Percentiles rank a stretch among this genome's conserved stretches.
phyloP scores from a whole-genome alignment of 768 basidiomycete species.

The Chalciporus pseudorubinellus region DNA sequence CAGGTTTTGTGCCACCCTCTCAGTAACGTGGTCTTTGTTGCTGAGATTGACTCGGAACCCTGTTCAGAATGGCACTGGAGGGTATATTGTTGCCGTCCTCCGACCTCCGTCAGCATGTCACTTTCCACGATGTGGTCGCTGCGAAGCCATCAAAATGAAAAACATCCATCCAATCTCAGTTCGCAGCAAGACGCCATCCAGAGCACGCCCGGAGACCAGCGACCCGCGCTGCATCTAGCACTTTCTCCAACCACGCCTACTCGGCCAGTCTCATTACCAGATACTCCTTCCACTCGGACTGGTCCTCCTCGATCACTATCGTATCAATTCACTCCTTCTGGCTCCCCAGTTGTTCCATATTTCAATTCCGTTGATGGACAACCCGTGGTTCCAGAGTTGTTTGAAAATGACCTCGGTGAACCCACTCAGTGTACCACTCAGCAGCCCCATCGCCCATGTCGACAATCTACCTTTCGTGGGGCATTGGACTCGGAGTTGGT shows the following conservation, averaged over 20 bases:
- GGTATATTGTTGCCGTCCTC: neutral
- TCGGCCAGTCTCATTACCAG: slow-evolving; percentile 14
- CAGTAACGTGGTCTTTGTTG: neutral
- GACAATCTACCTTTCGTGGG: slow-evolving; percentile 56
- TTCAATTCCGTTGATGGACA: slow-evolving; percentile 26
- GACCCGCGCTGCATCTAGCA: slow-evolving; percentile 18
- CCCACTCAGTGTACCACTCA: slow-evolving; percentile 33
- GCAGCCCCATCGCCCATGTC: slow-evolving; percentile 15
- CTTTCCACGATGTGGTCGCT: slow-evolving; percentile 12
- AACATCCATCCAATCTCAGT: neutral
- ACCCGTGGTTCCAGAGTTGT: slow-evolving; percentile 25
- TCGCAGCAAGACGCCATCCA: neutral
- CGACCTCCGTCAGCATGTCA: neutral
- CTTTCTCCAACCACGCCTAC: slow-evolving; percentile 1
- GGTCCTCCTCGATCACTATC: slow-evolving; percentile 75
- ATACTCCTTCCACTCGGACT: slow-evolving; percentile 62
- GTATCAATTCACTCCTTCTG: slow-evolving; percentile 55
- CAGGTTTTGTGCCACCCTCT: no score
- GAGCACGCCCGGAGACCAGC: slow-evolving; percentile 4
- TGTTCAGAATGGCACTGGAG: slow-evolving; percentile 12
- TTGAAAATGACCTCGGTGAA: slow-evolving; percentile 35
- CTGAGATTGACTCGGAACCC: neutral
- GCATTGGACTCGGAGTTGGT: slow-evolving; percentile 57
- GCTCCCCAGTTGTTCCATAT: slow-evolving; percentile 35
- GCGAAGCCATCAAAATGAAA: neutral